phyloP scores from a whole-genome alignment of 495 filamentous ascomycete species.

The Chaetomium cochliodes region DNA sequence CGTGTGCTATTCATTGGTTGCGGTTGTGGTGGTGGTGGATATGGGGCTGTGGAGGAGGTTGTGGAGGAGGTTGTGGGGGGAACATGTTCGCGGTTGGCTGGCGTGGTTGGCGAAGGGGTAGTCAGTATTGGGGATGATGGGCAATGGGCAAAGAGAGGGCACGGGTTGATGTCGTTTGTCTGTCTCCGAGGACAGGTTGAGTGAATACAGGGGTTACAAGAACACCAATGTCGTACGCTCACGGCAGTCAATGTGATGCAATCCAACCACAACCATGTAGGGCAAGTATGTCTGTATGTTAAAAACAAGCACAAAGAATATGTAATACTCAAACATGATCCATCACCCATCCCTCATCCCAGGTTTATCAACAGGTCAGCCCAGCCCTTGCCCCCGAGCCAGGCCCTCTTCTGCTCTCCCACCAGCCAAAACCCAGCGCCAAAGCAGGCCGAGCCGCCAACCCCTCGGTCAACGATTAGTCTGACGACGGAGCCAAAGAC shows the following conservation, averaged over 20 bases:
- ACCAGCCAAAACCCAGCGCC: neutral
- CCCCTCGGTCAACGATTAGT: neutral
- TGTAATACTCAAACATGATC: slow-evolving; percentile 4
- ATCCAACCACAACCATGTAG: neutral
- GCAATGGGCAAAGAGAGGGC: too few relatives aligned
- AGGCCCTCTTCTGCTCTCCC: too few relatives aligned
- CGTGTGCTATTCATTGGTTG: neutral
- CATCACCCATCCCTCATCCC: slow-evolving; percentile 1
- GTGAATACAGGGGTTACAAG: too few relatives aligned
- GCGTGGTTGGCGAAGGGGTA: too few relatives aligned
- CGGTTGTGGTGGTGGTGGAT: neutral
- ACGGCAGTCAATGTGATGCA: neutral
- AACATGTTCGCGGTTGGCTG: too few relatives aligned
- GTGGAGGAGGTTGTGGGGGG: too few relatives aligned
- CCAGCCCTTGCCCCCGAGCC: neutral
- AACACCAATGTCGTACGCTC: too few relatives aligned
- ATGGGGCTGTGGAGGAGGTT: too few relatives aligned
- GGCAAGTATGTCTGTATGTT: neutral
- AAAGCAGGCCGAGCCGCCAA: neutral
- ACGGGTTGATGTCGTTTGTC: too few relatives aligned
- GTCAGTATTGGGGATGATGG: too few relatives aligned
- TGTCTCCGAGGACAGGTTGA: too few relatives aligned
- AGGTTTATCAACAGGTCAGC: neutral
- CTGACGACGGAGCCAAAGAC: neutral
- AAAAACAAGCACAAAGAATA: neutral